Evolutionary conservation across 139 green algal species (phyloP).

Genomic region (Chlamydomonas schloesseri): DNA sequence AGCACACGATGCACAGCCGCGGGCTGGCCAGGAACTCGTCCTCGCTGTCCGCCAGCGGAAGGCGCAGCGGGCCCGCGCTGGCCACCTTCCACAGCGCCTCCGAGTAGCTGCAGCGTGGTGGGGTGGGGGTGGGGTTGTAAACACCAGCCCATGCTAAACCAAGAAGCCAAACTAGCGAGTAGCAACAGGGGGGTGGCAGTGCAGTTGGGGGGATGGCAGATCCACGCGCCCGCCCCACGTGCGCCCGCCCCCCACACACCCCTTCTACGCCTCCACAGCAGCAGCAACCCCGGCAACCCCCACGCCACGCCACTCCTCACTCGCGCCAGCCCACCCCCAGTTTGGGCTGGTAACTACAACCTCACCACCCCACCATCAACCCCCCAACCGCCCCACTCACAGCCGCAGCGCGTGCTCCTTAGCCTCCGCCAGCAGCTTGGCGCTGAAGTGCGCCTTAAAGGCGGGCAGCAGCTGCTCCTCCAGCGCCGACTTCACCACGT

Average conservation of each 20-base stretch:
- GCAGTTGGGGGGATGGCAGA: neutral
- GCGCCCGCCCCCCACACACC: neutral
- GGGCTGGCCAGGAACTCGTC: conserved; percentile 38
- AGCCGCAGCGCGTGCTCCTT: conserved; percentile 44
- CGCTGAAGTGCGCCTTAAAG: conserved; percentile 65
- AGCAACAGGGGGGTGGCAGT: too few species aligned
- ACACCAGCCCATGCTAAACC: too few species aligned
- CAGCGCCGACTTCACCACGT: conserved; percentile 72
- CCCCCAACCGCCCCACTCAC: conserved; percentile 23
- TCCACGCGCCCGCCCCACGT: too few species aligned
- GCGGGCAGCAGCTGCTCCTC: conserved; percentile 67
- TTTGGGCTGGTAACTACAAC: neutral
- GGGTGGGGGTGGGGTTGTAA: too few species aligned
- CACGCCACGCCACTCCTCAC: too few species aligned
- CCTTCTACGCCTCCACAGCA: neutral
- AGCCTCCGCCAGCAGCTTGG: conserved; percentile 53
- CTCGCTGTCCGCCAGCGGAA: conserved; percentile 43
- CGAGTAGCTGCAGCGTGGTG: conserved; percentile 1
- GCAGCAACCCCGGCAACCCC: too few species aligned
- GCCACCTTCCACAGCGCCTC: conserved; percentile 69
- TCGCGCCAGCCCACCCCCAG: neutral
- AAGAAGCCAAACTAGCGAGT: too few species aligned
- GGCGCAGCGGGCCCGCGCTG: conserved; percentile 23
- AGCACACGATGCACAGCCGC: conserved; percentile 36
- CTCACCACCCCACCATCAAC: neutral